phyloP scores from a whole-genome alignment of 176 grass and related monocot genomes.

The Phyllostachys edulis region DNA sequence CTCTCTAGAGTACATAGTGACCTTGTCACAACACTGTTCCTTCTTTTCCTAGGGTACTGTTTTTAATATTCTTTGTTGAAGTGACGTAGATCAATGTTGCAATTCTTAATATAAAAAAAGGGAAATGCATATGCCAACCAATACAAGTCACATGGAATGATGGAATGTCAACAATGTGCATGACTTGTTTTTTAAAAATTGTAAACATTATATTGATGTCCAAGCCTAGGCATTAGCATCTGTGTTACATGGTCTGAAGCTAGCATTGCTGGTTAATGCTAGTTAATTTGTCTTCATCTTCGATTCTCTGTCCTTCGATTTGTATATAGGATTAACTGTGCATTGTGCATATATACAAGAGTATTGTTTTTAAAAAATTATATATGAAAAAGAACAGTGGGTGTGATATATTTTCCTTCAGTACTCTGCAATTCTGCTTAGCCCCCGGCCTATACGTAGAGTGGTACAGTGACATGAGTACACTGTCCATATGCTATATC shows the following conservation, averaged over 20 bases:
- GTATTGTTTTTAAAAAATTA: background rate
- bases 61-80: constrained; percentile 56
- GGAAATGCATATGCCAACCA: constrained; percentile 43
- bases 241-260: background rate
- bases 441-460: constrained; percentile 38
- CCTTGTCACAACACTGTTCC: constrained; percentile 61
- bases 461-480: constrained; percentile 48
- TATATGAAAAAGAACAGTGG: background rate
- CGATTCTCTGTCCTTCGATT: background rate
- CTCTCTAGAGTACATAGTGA: constrained; percentile 45
- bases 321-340: background rate
- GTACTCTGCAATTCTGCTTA: constrained; percentile 31
- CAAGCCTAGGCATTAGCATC: constrained; percentile 6
- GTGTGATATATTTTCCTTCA: constrained; percentile 50
- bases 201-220: constrained; percentile 6
- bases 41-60: constrained; percentile 52
- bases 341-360: background rate
- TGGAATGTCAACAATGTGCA: constrained; percentile 52
- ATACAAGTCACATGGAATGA: constrained; percentile 62
- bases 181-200: constrained; percentile 37
- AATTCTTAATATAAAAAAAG: constrained; percentile 35
- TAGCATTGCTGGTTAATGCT: constrained; percentile 1
- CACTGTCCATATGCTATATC: constrained; percentile 34
- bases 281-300: background rate
- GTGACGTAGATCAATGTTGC: constrained; percentile 50